Evolutionary conservation across 2,329 filamentous ascomycete genomes (phyloP), one percentile per base, ranked within the genome.

Genomic region (Fusarium nygamai): DNA sequence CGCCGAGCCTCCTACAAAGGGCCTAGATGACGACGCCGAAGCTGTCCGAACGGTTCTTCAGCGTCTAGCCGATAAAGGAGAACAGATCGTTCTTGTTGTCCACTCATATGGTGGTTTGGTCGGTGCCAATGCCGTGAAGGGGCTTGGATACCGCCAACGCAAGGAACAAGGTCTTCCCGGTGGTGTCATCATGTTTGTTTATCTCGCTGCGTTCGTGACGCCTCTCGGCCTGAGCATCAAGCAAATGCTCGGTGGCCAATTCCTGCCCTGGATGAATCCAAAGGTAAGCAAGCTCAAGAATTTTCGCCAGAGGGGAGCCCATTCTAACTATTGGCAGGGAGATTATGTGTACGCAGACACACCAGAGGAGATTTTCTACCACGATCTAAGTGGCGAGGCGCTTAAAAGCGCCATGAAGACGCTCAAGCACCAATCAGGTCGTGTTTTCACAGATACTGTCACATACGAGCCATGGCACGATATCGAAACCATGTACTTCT

Each of bases 101-200:
- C 85, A 87, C 69, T 86, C 83, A 6, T 86, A 85, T 77, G 82
- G 83, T n/a, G 85, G 85, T 20, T 76, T 84, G 2, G 78, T 85
- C 4, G 82, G 80, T 13, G 78, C 80, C 34, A 82, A 82, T 51
- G 85, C 83, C 1, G 74, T 86, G 14, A 71, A 78, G 19, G 82
- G 82, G 1, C 75, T 83, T 3, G 79, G 81, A 6, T 80, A 83
- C 54, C 78, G 78, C 41, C 73, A 82, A 27, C 79, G 84, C 14
- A 68, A 75, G 34, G 70, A 66, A 0, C 73, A 75, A 4, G 84
- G 82, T 4, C 70, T 81, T 56, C 63, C 77, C 10, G 85, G 85
- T 1, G 84, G 85, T 12, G 81, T 86, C 1, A 72, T 81, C 11
- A 79, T 79, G 69, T 72, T 82, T 20, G 81, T 83, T 6, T 86